Conservation (phyloP, 352 stramenopile species). For the Phytophthora cryptogea region DNA sequence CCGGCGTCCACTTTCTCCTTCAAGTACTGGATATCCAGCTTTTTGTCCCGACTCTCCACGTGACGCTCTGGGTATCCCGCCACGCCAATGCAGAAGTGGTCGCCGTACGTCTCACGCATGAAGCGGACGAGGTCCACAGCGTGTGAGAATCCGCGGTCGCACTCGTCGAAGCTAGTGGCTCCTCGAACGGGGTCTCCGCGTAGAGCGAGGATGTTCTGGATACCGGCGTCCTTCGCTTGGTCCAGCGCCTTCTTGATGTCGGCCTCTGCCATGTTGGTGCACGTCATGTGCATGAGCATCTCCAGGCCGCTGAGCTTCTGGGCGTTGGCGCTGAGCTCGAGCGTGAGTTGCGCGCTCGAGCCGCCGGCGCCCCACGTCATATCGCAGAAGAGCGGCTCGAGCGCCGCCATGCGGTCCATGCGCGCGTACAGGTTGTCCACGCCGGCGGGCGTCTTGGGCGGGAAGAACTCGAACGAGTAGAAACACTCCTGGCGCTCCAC, state of each 20-base stretch:
- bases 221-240: conserved; percentile 91
- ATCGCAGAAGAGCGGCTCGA: conserved; percentile 97
- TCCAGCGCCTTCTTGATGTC: conserved; percentile 94
- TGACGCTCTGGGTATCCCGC: conserved; percentile 99
- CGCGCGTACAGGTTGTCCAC: conserved; percentile 97
- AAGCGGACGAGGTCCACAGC: conserved; percentile 97
- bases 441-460: conserved; percentile 95
- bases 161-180: conserved; percentile 88
- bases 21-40: conserved; percentile 97
- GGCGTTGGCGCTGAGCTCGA: conserved; percentile 93
- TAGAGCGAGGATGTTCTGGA: conserved; percentile 98
- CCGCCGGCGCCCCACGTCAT: conserved; percentile 99
- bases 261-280: conserved; percentile 97
- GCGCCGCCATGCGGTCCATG: conserved; percentile 95
- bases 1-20: conserved; percentile 98
- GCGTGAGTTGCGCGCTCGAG: conserved; percentile 94
- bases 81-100: conserved; percentile 97
- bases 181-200: conserved; percentile 95
- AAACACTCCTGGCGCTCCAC: conserved; percentile 86
- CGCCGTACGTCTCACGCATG: conserved; percentile 94
- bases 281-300: conserved; percentile 96
- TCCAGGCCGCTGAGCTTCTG: conserved; percentile 92
- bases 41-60: conserved; percentile 83
- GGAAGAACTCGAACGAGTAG: conserved; percentile 99
- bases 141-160: conserved; percentile 93